Percentiles rank a stretch among this genome's conserved stretches.
Conservation (phyloP, 495 filamentous ascomycete species). For the Talaromyces proteolyticus region DNA sequence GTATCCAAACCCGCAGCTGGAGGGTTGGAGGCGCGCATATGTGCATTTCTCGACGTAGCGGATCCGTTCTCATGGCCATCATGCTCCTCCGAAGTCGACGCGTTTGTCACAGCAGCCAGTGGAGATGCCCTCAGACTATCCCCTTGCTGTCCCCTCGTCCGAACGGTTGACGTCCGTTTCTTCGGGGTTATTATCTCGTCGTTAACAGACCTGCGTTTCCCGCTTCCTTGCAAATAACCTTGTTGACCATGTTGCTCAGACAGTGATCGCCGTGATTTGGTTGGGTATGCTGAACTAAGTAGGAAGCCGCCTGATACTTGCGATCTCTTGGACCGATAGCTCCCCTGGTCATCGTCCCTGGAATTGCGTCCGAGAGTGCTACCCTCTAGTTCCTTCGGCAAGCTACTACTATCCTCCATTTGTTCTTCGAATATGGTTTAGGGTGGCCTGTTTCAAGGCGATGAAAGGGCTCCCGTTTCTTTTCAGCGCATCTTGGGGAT, state of each 20-base stretch:
- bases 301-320: constrained; percentile 41
- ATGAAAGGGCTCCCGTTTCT: too few species aligned
- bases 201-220: constrained; percentile 27
- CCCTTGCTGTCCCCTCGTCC: constrained; percentile 32
- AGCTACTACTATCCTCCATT: constrained; percentile 23
- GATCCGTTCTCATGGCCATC: constrained; percentile 2
- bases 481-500: too few species aligned
- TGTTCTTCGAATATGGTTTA: constrained; percentile 8
- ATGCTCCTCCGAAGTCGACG: not conserved
- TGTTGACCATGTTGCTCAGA: constrained; percentile 19
- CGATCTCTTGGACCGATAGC: constrained; percentile 21
- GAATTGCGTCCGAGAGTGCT: constrained; percentile 35
- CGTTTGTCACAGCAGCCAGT: constrained; percentile 7
- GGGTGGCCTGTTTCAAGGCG: not conserved
- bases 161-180: constrained; percentile 26
- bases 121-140: constrained; percentile 16
- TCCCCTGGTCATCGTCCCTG: constrained; percentile 27
- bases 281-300: constrained; percentile 30
- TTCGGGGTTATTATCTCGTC: constrained; percentile 27
- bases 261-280: constrained; percentile 21
- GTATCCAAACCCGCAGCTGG: constrained; percentile 45
- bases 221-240: constrained; percentile 17
- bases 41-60: constrained; percentile 11
- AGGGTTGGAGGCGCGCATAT: constrained; percentile 1
- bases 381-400: constrained; percentile 33